phyloP scores from a whole-genome alignment of 2,329 filamentous ascomycete genomes.

The Penicillium verrucosum region DNA sequence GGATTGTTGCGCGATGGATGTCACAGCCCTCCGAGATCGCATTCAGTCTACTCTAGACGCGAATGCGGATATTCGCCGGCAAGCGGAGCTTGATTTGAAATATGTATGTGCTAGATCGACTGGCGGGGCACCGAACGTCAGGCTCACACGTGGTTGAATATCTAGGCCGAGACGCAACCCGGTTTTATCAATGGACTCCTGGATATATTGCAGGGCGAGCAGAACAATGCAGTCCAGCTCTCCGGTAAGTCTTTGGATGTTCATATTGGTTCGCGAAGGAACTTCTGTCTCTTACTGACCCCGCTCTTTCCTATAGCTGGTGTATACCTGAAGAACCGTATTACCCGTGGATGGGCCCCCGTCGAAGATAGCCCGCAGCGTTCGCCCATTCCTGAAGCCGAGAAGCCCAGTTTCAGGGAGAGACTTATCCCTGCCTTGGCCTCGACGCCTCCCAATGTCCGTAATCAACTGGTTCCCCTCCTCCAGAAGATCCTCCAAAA shows the following conservation, averaged over 20 bases:
- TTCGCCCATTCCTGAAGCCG: slow-evolving; percentile 77
- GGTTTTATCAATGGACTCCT: slow-evolving; percentile 89
- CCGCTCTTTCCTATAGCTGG: slow-evolving; percentile 60
- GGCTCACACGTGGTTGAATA: slow-evolving; percentile 19
- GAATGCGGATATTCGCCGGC: slow-evolving; percentile 59
- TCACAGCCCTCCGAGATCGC: slow-evolving; percentile 58
- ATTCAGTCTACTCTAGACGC: slow-evolving; percentile 63
- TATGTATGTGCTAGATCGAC: slow-evolving; percentile 48
- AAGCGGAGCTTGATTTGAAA: slow-evolving; percentile 64
- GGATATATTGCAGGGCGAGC: slow-evolving; percentile 85
- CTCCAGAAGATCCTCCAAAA: slow-evolving; percentile 94
- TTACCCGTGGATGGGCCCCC: slow-evolving; percentile 85
- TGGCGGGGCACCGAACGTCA: slow-evolving; percentile 13
- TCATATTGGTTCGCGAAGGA: not conserved
- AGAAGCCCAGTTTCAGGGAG: slow-evolving; percentile 82
- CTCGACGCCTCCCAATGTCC: slow-evolving; percentile 72
- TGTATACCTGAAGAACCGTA: slow-evolving; percentile 96
- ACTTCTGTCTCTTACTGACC: slow-evolving; percentile 15
- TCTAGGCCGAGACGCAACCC: slow-evolving; percentile 80
- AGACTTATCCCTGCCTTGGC: slow-evolving; percentile 87
- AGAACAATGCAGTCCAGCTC: slow-evolving; percentile 77
- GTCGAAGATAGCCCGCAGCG: slow-evolving; percentile 71
- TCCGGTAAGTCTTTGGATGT: slow-evolving; percentile 64
- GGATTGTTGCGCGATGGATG: slow-evolving; percentile 53
- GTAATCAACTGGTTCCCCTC: slow-evolving; percentile 88